Evolutionary conservation across 257 asterid genomes (phyloP).

Genomic region (Nicotiana obtusifolia): DNA sequence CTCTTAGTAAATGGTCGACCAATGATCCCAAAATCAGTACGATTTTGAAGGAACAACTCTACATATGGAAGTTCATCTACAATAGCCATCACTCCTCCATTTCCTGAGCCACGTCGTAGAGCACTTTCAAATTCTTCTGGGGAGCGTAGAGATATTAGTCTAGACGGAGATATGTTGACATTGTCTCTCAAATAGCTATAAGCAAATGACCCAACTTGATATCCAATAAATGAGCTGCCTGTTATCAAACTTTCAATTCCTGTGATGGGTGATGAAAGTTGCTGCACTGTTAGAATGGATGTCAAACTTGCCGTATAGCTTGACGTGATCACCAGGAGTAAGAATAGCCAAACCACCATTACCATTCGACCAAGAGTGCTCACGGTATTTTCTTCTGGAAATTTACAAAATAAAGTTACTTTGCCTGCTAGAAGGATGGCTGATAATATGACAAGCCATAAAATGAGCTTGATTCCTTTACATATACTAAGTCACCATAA

Average conservation of each 20-base stretch:
- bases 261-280: constrained; percentile 39
- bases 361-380: constrained; percentile 52
- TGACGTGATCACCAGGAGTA: constrained; percentile 44
- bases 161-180: constrained; percentile 27
- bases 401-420: background rate
- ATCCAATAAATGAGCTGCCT: constrained; percentile 32
- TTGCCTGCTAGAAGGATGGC: background rate
- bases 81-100: constrained; percentile 41
- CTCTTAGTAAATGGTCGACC: constrained; percentile 39
- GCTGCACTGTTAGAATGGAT: constrained; percentile 55
- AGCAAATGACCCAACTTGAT: constrained; percentile 49
- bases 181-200: constrained; percentile 29
- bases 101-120: constrained; percentile 20
- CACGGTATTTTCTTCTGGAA: constrained; percentile 47
- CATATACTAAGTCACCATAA: background rate
- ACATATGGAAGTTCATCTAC: constrained; percentile 51
- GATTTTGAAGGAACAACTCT: constrained; percentile 30
- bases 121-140: constrained; percentile 45
- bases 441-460: background rate
- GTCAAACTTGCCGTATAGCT: constrained; percentile 67
- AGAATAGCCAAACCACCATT: constrained; percentile 52
- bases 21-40: constrained; percentile 31
- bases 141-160: constrained; percentile 38
- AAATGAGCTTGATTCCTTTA: background rate
- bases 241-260: constrained; percentile 46